Conservation (phyloP, 2,329 filamentous ascomycete genomes). For the Calonectria pseudoturangicola region DNA sequence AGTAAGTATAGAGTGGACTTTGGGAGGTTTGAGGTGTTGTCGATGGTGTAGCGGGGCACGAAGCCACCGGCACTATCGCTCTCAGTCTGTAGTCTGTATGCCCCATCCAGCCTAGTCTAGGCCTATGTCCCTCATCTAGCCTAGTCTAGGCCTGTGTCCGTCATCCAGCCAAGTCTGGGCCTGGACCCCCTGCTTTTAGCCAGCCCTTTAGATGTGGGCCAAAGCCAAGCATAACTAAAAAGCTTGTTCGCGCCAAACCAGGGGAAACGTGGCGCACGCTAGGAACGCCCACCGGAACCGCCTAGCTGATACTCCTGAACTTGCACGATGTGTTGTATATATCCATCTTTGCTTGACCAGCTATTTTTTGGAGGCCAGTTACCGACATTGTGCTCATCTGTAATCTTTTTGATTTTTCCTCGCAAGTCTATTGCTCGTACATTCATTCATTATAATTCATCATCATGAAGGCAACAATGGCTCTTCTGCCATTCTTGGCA, state of each 20-base stretch:
- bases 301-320: neutral
- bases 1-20: neutral
- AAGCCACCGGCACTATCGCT: neutral
- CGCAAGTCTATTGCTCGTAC: neutral
- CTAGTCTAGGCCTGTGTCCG: too few species aligned
- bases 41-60: neutral
- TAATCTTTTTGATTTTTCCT: neutral
- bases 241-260: neutral
- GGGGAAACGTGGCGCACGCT: slow-evolving; percentile 1
- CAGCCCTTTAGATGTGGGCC: neutral
- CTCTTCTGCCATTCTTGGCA: neutral
- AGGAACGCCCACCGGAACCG: neutral
- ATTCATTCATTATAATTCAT: neutral
- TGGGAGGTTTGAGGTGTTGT: neutral
- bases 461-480: neutral
- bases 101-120: slow-evolving; percentile 1
- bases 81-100: neutral
- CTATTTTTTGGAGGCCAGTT: neutral
- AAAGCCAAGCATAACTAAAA: neutral
- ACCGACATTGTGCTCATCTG: neutral
- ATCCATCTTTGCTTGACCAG: slow-evolving; percentile 1
- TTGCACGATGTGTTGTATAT: neutral
- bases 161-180: too few species aligned
- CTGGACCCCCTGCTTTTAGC: too few species aligned
- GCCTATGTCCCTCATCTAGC: neutral